A percentile compares a stretch with the other conserved stretches of the same genome.
Evolutionary conservation across 2,329 filamentous ascomycete genomes (phyloP).

Genomic region (Nothopassalora personata): DNA sequence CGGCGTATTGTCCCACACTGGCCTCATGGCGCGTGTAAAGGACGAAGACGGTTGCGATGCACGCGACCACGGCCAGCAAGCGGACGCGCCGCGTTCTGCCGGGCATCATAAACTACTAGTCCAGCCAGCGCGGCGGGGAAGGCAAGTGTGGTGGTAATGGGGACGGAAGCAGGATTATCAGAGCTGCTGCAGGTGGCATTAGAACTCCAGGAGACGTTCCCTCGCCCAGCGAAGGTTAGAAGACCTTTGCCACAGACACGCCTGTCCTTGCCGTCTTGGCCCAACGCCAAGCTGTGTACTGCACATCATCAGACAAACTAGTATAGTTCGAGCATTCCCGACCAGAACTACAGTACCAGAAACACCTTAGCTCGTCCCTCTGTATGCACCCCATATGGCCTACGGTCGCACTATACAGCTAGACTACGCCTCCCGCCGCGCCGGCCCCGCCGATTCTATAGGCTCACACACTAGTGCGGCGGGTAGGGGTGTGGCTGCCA

Average conservation of each 20-base stretch:
- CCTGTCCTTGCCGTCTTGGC: background rate
- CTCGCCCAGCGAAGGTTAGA: background rate
- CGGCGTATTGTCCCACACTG: slow-evolving; percentile 11
- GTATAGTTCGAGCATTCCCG: background rate
- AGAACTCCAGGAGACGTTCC: background rate
- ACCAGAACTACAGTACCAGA: background rate
- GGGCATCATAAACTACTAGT: slow-evolving; percentile 14
- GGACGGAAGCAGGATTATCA: background rate
- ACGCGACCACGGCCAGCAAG: slow-evolving; percentile 23
- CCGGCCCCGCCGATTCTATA: background rate
- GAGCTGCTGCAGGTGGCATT: background rate
- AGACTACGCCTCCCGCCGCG: background rate
- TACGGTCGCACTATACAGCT: too few species aligned
- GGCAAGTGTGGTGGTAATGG: background rate
- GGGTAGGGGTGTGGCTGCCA: too few species aligned
- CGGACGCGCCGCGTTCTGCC: slow-evolving; percentile 24
- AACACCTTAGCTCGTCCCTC: background rate
- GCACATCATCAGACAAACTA: background rate
- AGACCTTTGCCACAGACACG: background rate
- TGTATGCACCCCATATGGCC: background rate
- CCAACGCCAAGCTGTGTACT: background rate
- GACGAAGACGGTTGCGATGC: slow-evolving; percentile 23
- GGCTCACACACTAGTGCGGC: background rate
- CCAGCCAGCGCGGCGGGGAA: background rate
- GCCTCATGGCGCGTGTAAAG: slow-evolving; percentile 21